phyloP scores from a whole-genome alignment of 345 rosid genomes.

The Citrus australasica region DNA sequence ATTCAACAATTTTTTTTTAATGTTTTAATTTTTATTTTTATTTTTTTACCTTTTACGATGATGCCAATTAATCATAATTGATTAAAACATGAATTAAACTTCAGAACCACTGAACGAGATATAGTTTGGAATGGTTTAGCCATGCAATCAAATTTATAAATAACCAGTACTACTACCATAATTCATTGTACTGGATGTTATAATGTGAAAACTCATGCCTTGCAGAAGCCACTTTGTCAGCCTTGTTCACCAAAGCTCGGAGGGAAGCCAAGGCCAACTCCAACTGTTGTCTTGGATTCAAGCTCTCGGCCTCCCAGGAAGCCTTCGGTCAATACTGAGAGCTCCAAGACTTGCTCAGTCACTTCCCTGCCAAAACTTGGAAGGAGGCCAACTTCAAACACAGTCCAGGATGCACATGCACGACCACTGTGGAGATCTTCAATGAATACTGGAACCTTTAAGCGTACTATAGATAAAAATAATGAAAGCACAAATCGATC shows the following conservation, averaged over 20 bases:
- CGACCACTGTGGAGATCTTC: conserved; percentile 32
- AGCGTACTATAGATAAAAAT: conserved; percentile 29
- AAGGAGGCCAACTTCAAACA: conserved; percentile 34
- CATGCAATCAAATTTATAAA: conserved; percentile 7
- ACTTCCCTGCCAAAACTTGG: conserved; percentile 41
- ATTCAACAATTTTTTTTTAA: not conserved
- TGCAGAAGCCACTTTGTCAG: conserved; percentile 40
- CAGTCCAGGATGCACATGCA: conserved; percentile 26
- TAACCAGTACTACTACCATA: not conserved
- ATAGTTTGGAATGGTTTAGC: not conserved
- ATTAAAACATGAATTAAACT: not conserved
- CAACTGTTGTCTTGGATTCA: conserved; percentile 25
- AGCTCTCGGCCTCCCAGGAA: conserved; percentile 34
- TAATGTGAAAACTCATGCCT: conserved; percentile 7
- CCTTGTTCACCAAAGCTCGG: conserved; percentile 49
- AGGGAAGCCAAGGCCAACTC: conserved; percentile 32
- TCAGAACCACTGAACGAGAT: too few species aligned
- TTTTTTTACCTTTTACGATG: too few species aligned
- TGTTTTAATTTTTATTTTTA: too few species aligned
- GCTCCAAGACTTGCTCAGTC: conserved; percentile 33
- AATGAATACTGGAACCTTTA: conserved; percentile 26
- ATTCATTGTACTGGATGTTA: not conserved
- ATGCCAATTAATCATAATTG: not conserved
- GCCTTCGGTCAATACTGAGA: conserved; percentile 29
- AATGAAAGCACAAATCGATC: conserved; percentile 32